phyloP scores from a whole-genome alignment of 208 protist species.

The Crithidia sp. region DNA sequence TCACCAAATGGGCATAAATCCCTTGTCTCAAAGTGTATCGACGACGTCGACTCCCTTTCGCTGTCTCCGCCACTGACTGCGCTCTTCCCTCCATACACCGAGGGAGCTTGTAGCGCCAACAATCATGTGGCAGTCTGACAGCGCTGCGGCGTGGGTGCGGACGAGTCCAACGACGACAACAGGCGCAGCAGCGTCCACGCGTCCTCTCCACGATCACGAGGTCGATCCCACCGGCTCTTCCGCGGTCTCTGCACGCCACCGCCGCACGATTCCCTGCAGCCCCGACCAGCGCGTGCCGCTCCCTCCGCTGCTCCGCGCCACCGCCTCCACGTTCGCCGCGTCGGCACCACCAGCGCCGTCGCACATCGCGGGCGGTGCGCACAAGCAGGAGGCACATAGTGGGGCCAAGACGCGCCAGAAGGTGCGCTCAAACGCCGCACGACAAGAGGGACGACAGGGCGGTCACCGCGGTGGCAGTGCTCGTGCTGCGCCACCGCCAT shows the following conservation, averaged over 20 bases:
- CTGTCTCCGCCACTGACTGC: no score
- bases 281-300: neutral
- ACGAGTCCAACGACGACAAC: no score
- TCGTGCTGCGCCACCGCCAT: no score
- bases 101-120: no score
- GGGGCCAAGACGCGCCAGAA: neutral
- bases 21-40: no score
- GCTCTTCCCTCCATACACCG: no score
- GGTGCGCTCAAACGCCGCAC: conserved; percentile 1
- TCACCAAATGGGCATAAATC: no score
- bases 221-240: neutral
- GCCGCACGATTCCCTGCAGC: neutral
- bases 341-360: no score
- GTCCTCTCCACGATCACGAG: neutral
- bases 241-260: neutral
- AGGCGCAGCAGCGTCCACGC: neutral
- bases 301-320: neutral
- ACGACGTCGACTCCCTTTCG: no score
- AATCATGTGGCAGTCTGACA: no score
- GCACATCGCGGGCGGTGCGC: neutral
- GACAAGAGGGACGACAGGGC: neutral
- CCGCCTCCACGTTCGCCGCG: neutral
- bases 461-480: no score
- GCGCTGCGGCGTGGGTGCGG: no score
- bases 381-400: neutral